Evolutionary conservation across 2,329 filamentous ascomycete species (phyloP).

Genomic region (Byssoonygena ceratinophila): DNA sequence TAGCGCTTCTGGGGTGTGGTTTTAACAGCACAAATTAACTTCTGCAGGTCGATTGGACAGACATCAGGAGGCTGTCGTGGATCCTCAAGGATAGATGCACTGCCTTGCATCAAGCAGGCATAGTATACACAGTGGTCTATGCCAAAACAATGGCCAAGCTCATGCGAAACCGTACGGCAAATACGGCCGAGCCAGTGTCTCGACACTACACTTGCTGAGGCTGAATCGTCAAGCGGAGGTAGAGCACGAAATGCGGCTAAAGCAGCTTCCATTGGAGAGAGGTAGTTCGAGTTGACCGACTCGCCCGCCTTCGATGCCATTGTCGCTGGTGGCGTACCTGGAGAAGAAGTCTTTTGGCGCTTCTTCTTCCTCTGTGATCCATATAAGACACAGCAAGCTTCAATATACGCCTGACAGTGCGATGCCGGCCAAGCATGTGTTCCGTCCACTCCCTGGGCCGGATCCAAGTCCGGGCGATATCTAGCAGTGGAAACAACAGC

Average conservation of each 20-base stretch:
- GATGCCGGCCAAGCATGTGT: conserved; percentile 54
- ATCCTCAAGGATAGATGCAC: conserved; percentile 25
- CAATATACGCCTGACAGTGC: conserved; percentile 48
- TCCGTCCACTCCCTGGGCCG: conserved; percentile 35
- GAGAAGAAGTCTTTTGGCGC: conserved; percentile 15
- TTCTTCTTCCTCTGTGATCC: conserved; percentile 4
- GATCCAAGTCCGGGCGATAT: conserved; percentile 46
- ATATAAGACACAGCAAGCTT: conserved; percentile 27
- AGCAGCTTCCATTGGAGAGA: conserved; percentile 16
- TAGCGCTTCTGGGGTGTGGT: conserved; percentile 17
- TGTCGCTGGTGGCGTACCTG: conserved; percentile 6
- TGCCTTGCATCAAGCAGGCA: conserved; percentile 29
- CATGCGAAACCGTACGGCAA: conserved; percentile 51
- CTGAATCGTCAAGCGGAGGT: conserved; percentile 5
- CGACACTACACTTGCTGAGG: conserved; percentile 21
- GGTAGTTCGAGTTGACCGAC: background rate
- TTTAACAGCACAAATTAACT: conserved; percentile 21
- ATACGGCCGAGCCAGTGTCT: conserved; percentile 49
- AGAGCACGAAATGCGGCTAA: conserved; percentile 13
- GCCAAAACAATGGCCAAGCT: conserved; percentile 57
- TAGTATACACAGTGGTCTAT: conserved; percentile 51
- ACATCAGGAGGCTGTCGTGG: conserved; percentile 27
- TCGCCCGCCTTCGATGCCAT: background rate
- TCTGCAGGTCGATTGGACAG: conserved; percentile 25
- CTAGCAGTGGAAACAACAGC: conserved; percentile 52